Evolutionary conservation across 352 stramenopile genomes (phyloP).

Genomic region (Phytophthora macrochlamydospora): DNA sequence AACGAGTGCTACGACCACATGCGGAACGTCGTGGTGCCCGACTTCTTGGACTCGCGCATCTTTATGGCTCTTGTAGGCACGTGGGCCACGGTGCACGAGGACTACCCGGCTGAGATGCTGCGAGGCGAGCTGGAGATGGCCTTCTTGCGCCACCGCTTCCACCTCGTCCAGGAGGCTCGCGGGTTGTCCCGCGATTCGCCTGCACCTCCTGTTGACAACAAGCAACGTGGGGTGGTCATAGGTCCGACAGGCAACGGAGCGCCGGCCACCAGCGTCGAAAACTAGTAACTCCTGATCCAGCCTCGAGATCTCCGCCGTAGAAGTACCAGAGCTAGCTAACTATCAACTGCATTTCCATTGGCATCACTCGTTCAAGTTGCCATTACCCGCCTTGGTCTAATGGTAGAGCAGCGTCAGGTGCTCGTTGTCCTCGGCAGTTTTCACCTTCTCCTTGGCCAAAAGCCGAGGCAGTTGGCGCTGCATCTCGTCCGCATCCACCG

Average conservation of each 20-base stretch:
- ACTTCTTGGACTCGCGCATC: conserved; percentile 84
- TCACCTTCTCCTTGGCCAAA: conserved; percentile 37
- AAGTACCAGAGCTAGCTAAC: not conserved
- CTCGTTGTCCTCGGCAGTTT: conserved; percentile 22
- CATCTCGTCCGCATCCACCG: conserved; percentile 42
- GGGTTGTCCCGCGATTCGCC: conserved; percentile 66
- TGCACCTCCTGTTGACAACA: conserved; percentile 37
- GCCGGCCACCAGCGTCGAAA: not conserved
- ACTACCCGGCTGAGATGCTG: conserved; percentile 78
- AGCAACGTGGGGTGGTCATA: conserved; percentile 6
- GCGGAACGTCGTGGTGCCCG: conserved; percentile 72
- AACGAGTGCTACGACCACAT: conserved; percentile 79
- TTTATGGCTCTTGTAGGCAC: conserved; percentile 86
- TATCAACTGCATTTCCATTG: not conserved
- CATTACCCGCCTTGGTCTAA: conserved; percentile 21
- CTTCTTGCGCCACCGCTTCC: conserved; percentile 80
- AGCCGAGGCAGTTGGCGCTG: conserved; percentile 34
- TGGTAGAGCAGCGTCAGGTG: conserved; percentile 55
- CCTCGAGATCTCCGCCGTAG: conserved; percentile 3
- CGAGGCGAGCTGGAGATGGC: conserved; percentile 83
- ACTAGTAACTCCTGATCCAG: not conserved
- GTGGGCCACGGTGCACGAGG: conserved; percentile 76
- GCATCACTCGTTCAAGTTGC: not conserved
- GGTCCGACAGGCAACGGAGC: not conserved
- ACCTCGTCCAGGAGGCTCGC: conserved; percentile 72